These are phyloP conservation scores for Nyctanthes arbortristis DNA, from an alignment of 257 asterid species.

Conservation along the genomic window DNA sequence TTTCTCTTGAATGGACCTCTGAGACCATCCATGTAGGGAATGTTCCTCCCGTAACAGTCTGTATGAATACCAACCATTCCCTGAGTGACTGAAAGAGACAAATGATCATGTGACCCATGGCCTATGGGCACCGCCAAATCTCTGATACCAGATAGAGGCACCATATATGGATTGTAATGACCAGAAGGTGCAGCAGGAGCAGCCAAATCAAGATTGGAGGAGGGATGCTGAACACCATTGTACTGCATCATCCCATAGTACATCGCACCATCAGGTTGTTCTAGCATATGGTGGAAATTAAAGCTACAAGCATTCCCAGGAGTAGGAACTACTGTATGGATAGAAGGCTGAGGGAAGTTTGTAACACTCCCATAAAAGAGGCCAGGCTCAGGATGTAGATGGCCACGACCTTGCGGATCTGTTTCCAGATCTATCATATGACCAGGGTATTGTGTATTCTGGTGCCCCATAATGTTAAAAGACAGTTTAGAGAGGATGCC, in stretches of 20 bases:
- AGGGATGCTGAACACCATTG: constrained; percentile 46
- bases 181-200: constrained; percentile 45
- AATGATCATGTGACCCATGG: constrained; percentile 50
- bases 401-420: constrained; percentile 58
- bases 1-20: constrained; percentile 62
- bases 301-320: constrained; percentile 41
- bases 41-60: constrained; percentile 41
- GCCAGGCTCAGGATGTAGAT: constrained; percentile 58
- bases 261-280: constrained; percentile 52
- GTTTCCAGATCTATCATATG: constrained; percentile 54
- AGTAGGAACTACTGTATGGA: constrained; percentile 40
- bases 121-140: constrained; percentile 55
- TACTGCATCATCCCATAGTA: constrained; percentile 52
- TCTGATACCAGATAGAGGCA: constrained; percentile 51
- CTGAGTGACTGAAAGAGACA: constrained; percentile 38
- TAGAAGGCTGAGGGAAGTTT: constrained; percentile 51
- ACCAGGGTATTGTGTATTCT: constrained; percentile 48
- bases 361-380: constrained; percentile 50
- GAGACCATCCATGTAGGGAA: constrained; percentile 46
- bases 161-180: constrained; percentile 59
- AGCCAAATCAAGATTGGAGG: constrained; percentile 34
- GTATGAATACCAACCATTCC: constrained; percentile 33
- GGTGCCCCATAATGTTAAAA: constrained; percentile 61
- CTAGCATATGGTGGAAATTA: constrained; percentile 50
- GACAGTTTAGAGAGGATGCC: constrained; percentile 35